Evolutionary conservation across 2,329 filamentous ascomycete species (phyloP).

Genomic region (Drechslerella stenobrocha): DNA sequence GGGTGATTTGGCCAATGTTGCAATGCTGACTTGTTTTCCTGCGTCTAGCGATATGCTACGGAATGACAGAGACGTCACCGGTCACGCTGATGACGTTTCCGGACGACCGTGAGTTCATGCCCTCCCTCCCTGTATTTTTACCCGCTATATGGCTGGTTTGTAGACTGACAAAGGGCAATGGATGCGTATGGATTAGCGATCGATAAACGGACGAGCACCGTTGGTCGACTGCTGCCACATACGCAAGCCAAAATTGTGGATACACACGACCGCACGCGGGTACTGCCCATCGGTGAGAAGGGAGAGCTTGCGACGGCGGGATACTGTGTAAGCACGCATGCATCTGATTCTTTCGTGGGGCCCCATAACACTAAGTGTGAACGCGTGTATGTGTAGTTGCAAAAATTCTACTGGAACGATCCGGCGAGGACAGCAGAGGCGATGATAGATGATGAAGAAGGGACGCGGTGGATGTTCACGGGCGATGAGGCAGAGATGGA

Average conservation of each 20-base stretch:
- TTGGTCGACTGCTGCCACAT: conserved; percentile 82
- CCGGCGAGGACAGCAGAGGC: conserved; percentile 69
- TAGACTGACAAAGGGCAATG: no score
- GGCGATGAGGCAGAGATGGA: conserved; percentile 92
- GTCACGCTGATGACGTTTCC: conserved; percentile 78
- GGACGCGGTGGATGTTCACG: conserved; percentile 80
- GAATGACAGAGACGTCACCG: conserved; percentile 88
- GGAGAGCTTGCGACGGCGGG: conserved; percentile 84
- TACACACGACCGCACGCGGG: conserved; percentile 63
- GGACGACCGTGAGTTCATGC: conserved; percentile 71
- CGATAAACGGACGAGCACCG: conserved; percentile 70
- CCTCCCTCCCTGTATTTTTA: conserved; percentile 74
- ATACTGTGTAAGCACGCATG: conserved; percentile 71
- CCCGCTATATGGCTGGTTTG: conserved; percentile 81
- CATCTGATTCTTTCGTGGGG: not conserved
- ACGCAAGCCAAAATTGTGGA: conserved; percentile 80
- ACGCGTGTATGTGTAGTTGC: conserved; percentile 29
- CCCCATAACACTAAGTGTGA: no score
- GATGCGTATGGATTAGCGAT: no score
- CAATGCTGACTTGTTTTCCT: no score
- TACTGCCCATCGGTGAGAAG: conserved; percentile 67
- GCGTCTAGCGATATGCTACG: conserved; percentile 80
- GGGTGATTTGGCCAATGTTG: no score
- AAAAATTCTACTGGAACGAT: conserved; percentile 85
- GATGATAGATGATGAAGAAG: conserved; percentile 62